A percentile compares a stretch with the other conserved stretches of the same genome.
phyloP scores from a whole-genome alignment of 257 asterid genomes.

The Nicotiana benthamiana region DNA sequence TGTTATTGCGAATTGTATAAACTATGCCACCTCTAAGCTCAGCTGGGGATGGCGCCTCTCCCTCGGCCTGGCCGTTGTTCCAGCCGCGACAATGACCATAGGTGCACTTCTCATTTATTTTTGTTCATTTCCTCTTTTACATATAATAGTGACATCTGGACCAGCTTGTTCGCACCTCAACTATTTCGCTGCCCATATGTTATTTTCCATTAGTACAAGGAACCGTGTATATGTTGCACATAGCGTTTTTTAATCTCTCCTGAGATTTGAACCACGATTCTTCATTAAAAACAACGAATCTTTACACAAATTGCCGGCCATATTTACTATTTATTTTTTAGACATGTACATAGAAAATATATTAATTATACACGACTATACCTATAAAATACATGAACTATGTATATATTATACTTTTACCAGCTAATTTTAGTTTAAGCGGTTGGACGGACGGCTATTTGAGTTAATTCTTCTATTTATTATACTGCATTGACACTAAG shows the following conservation, averaged over 20 bases:
- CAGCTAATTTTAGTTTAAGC: no score
- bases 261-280: neutral
- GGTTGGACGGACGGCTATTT: no score
- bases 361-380: no score
- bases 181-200: neutral
- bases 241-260: neutral
- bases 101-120: conserved; percentile 46
- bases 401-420: no score
- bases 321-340: no score
- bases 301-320: no score
- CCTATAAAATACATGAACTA: no score
- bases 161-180: neutral
- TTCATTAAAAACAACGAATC: neutral
- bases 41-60: conserved; percentile 83
- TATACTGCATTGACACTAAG: neutral
- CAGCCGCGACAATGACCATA: conserved; percentile 55
- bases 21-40: conserved; percentile 8
- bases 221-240: neutral
- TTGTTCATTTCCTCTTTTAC: conserved; percentile 8
- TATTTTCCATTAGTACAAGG: neutral
- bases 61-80: conserved; percentile 63
- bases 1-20: neutral
- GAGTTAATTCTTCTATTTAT: neutral
- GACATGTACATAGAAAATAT: no score
- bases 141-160: neutral